These are phyloP conservation scores for Hanseniaspora hatyaiensis DNA, from an alignment of 805 yeast species.

Conservation along the genomic window DNA sequence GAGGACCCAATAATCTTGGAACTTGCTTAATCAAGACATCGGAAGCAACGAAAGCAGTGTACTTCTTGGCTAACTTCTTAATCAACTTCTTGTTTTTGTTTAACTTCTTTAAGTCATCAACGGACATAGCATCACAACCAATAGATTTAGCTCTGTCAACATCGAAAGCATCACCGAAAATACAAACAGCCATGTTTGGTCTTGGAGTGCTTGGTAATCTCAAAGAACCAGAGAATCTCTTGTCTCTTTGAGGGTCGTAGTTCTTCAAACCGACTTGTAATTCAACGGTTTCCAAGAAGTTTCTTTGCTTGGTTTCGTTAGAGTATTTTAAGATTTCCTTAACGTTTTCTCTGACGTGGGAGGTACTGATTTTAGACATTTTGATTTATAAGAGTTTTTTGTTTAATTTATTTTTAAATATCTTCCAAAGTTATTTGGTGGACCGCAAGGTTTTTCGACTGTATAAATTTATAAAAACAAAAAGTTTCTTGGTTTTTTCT, in stretches of 20 bases:
- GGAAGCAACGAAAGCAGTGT: slow-evolving; percentile 98
- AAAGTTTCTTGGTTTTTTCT: slow-evolving; percentile 13
- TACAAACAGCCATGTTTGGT: slow-evolving; percentile 99
- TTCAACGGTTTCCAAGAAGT: slow-evolving; percentile 99
- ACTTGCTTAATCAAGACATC: slow-evolving; percentile 98
- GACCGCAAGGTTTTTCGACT: slow-evolving; percentile 42
- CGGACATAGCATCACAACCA: slow-evolving; percentile 99
- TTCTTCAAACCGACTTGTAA: slow-evolving; percentile 99
- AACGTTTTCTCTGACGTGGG: slow-evolving; percentile 96
- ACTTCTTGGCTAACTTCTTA: slow-evolving; percentile 99
- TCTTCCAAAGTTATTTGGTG: slow-evolving; percentile 66
- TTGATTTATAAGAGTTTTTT: slow-evolving; percentile 13
- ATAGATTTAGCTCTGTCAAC: slow-evolving; percentile 99
- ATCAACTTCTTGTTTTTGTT: slow-evolving; percentile 99
- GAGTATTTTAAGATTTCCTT: slow-evolving; percentile 82
- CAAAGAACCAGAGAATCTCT: slow-evolving; percentile 99
- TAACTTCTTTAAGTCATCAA: slow-evolving; percentile 98
- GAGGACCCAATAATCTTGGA: slow-evolving; percentile 99
- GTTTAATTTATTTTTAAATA: slow-evolving; percentile 29
- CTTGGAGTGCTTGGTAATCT: slow-evolving; percentile 98
- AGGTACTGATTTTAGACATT: slow-evolving; percentile 81
- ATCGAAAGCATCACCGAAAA: slow-evolving; percentile 99
- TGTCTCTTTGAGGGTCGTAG: slow-evolving; percentile 99
- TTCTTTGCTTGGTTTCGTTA: slow-evolving; percentile 96
- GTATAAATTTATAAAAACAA: slow-evolving; percentile 9